Percentiles rank a stretch among this genome's conserved stretches.
Conservation (phyloP, 208 protist genomes). For the Cochliopodium minus region DNA sequence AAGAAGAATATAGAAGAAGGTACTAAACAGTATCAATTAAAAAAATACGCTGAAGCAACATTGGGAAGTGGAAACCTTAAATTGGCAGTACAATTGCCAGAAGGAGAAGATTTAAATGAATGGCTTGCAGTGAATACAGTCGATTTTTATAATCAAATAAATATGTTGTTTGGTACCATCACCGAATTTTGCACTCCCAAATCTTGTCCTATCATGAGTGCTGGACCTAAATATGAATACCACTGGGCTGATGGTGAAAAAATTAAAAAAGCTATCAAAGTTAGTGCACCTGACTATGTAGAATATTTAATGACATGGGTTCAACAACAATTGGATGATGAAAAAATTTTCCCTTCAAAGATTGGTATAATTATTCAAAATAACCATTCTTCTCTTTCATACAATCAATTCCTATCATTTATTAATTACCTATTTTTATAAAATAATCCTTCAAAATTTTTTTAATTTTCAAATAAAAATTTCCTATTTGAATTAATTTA, state of each 20-base stretch:
- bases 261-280: constrained; percentile 75
- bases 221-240: constrained; percentile 82
- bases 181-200: constrained; percentile 91
- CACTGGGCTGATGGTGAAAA: constrained; percentile 81
- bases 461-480: no score
- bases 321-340: constrained; percentile 80
- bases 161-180: constrained; percentile 90
- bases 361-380: no score
- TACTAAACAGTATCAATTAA: no score
- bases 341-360: constrained; percentile 82
- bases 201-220: constrained; percentile 83
- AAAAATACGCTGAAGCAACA: not conserved
- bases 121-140: constrained; percentile 91
- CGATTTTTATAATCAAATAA: constrained; percentile 98
- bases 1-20: no score
- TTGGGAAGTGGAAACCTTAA: constrained; percentile 60
- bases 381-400: no score
- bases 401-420: no score
- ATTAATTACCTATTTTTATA: no score
- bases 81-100: constrained; percentile 73
- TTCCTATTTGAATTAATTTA: no score
- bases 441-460: no score
- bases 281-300: constrained; percentile 85
- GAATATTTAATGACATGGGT: constrained; percentile 93
- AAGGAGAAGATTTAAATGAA: constrained; percentile 80